Evolutionary conservation across 352 stramenopile species (phyloP), one percentile per base, ranked within the genome.

Genomic region (Pythium periplocum): DNA sequence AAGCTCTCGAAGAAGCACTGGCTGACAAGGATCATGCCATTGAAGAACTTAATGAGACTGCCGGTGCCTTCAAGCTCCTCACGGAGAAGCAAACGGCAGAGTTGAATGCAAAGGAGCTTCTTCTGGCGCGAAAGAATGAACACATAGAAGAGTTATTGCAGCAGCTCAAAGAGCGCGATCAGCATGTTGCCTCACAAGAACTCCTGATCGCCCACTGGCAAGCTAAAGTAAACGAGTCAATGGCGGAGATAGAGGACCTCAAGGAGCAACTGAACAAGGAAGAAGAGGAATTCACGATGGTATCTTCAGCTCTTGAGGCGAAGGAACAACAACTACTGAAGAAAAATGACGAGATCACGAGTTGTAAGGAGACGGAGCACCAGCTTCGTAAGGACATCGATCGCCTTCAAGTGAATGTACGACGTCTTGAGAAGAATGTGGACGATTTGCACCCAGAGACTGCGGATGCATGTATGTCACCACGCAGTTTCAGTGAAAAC

Each of bases 401-500:
- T 9, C 57, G 64, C 30, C 57, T 73, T 1, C 67, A 79, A 34
- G 55, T 52, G 44, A 53, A 62, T 2, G 43, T 86, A 1, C 70
- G 73, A 2, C 62, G 64, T 4, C 57, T 83, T 1, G 78, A 86
- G 45, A 81, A 79, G 54, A 73, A 53, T 9, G 69, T 76, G 0
- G 68, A 75, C 39, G 59, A 75, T 0, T 47, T 71, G 41, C 65
- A 78, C 8, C 72, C 70, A 2, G 59, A 75, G 38, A 65, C 56
- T 0, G 66, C 64, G 7, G 82, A 93, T 45, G 82, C 73, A 4
- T 88, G 79, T 42, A 53, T 93, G 6, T 90, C 78, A 6, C 79
- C 82, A 32, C 75, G 79, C 0, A 88, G 79, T 58, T 93, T 86
- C 47, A 69, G 59, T 12, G 82, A 93, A 49, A 85, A 82, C 42